Evolutionary conservation across 2,329 filamentous ascomycete species (phyloP), one percentile per base, ranked within the genome.

Genomic region (Hymenoscyphus scutula): DNA sequence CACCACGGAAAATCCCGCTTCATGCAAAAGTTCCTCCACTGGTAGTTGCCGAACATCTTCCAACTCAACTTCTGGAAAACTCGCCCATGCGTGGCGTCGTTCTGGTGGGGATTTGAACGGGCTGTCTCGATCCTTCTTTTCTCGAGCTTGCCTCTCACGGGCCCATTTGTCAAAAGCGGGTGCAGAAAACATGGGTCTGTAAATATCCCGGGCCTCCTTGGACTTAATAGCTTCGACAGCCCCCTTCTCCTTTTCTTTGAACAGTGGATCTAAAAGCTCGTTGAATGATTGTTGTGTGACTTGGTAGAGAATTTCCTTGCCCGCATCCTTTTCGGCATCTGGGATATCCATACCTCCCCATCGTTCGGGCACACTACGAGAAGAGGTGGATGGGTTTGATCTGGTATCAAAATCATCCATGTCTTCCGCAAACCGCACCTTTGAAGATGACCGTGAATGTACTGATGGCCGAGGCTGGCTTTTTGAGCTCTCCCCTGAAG

Each of bases 221-320:
- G 89, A 91, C 56, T 83, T 80, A 8, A 84, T 83, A 11, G 87
- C 88, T 60, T 86, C 82, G 63, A 95, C 77, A 1, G 92, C 88
- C 19, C 91, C 75, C 66, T 93, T 88, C 75, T 98, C 94, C 67
- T 89, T 89, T 4, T 83, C 81, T 68, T 89, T 89, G 78, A 99
- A 99, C 0, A 99, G 81, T 1, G 87, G 83, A 72, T 98, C 91
- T 0, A 99, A 84, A 1, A 98, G 80, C 76, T 98, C 92, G 71
- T 98, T 97, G 77, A 97, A 91, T 0, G 92, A 90, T 75, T 97
- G 90, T 75, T 97, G 92, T 0, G 91, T 92, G 34, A 96, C 87
- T 74, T 97, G 91, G 72, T 96, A 97, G 1, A 98, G 79, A 3
- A 97, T 89, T 73, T 98, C 73, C 59, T 74, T 74, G 17, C 73